Conservation (phyloP, 192 early-diverging fungal genomes). For the Entrophospora sp. region DNA sequence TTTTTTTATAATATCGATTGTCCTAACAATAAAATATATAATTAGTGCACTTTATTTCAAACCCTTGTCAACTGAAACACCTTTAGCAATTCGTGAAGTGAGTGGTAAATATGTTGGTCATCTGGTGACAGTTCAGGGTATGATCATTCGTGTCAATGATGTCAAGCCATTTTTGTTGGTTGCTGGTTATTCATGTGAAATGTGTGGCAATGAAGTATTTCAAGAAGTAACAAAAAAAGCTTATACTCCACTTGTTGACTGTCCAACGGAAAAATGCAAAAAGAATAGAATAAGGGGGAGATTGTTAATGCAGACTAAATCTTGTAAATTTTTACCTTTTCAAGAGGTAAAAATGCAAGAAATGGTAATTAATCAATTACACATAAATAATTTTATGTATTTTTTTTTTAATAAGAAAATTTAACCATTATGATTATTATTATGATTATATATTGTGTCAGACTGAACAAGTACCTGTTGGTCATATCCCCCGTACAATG, state of each 20-base stretch:
- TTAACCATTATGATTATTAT: not conserved
- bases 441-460: conserved; percentile 10
- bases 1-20: not conserved
- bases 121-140: conserved; percentile 81
- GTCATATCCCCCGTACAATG: conserved; percentile 95
- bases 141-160: conserved; percentile 89
- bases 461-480: conserved; percentile 98
- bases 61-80: conserved; percentile 49
- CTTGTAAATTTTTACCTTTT: conserved; percentile 85
- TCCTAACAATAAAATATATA: not conserved
- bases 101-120: conserved; percentile 73
- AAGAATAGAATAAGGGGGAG: conserved; percentile 72
- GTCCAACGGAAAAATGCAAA: conserved; percentile 70
- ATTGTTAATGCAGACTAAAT: conserved; percentile 84
- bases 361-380: conserved; percentile 60
- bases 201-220: conserved; percentile 92
- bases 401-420: not conserved
- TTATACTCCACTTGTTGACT: conserved; percentile 76
- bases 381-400: no score
- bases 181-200: conserved; percentile 85
- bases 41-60: conserved; percentile 70
- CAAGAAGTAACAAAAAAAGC: conserved; percentile 75
- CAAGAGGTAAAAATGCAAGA: conserved; percentile 98
- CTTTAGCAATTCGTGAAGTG: conserved; percentile 80
- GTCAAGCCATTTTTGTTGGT: conserved; percentile 88